phyloP scores from a whole-genome alignment of 139 green algal genomes.

The Nannochloris sp. region DNA sequence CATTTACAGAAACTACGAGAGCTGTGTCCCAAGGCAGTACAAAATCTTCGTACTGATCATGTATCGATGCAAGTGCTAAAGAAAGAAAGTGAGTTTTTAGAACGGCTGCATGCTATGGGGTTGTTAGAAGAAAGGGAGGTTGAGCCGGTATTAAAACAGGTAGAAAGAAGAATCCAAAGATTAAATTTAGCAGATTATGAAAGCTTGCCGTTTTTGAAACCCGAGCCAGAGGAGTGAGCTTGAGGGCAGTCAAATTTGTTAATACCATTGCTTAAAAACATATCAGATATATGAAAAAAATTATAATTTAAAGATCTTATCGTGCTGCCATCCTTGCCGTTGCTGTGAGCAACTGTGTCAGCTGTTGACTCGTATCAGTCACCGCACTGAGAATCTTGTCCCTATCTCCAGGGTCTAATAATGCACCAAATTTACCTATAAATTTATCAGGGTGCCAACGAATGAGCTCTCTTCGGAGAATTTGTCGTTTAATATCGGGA shows the following conservation, averaged over 20 bases:
- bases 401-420: slow-evolving; percentile 20
- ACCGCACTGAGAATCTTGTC: slow-evolving; percentile 24
- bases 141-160: too few species aligned
- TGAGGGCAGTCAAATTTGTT: too few species aligned
- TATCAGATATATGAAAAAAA: not conserved
- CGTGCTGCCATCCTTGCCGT: not conserved
- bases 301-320: not conserved
- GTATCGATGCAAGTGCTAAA: not conserved
- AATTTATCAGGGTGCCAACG: slow-evolving; percentile 63
- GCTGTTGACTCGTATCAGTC: slow-evolving; percentile 33
- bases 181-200: too few species aligned
- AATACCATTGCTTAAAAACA: too few species aligned
- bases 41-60: not conserved
- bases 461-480: slow-evolving; percentile 40
- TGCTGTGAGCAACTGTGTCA: slow-evolving; percentile 22
- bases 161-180: too few species aligned
- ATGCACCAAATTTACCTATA: slow-evolving; percentile 21
- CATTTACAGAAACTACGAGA: not conserved
- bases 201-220: too few species aligned
- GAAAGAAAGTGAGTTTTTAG: not conserved
- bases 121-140: slow-evolving; percentile 9
- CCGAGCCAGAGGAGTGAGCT: too few species aligned
- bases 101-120: not conserved
- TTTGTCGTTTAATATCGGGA: slow-evolving; percentile 12
- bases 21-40: not conserved